Conservation (phyloP, 2,329 filamentous ascomycete genomes). For the Acarospora socialis region DNA sequence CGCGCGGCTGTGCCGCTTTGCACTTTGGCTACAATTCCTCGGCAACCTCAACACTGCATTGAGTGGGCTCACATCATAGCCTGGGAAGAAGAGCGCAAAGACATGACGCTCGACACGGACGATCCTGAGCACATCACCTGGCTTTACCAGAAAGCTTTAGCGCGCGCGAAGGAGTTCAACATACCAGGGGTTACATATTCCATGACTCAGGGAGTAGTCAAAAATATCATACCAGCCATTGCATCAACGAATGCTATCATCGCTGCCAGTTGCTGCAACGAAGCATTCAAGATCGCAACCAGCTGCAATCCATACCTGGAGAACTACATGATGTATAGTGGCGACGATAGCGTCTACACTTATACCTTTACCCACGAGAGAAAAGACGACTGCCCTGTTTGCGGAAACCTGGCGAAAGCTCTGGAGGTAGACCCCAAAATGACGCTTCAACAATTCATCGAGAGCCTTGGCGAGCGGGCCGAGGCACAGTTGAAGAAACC, state of each 20-base stretch:
- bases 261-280: constrained; percentile 88
- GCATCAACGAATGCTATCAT: constrained; percentile 96
- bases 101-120: constrained; percentile 80
- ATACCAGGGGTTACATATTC: constrained; percentile 90
- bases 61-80: constrained; percentile 98
- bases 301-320: constrained; percentile 66
- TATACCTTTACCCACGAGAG: constrained; percentile 93
- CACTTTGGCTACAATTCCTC: constrained; percentile 88
- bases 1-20: constrained; percentile 91
- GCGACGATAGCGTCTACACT: constrained; percentile 89
- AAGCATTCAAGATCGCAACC: constrained; percentile 88
- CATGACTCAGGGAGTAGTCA: constrained; percentile 92
- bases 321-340: constrained; percentile 99
- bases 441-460: constrained; percentile 73
- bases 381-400: constrained; percentile 90
- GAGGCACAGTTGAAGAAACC: constrained; percentile 92
- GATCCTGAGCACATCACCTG: constrained; percentile 96
- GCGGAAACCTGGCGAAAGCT: constrained; percentile 66
- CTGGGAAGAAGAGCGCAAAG: constrained; percentile 78
- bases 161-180: constrained; percentile 72
- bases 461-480: constrained; percentile 65
- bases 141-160: constrained; percentile 75
- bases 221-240: constrained; percentile 98
- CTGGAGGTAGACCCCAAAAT: constrained; percentile 54
- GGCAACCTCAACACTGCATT: constrained; percentile 94